phyloP scores from a whole-genome alignment of 1,139 yeast species.

The Petasospora rhodanensis region DNA sequence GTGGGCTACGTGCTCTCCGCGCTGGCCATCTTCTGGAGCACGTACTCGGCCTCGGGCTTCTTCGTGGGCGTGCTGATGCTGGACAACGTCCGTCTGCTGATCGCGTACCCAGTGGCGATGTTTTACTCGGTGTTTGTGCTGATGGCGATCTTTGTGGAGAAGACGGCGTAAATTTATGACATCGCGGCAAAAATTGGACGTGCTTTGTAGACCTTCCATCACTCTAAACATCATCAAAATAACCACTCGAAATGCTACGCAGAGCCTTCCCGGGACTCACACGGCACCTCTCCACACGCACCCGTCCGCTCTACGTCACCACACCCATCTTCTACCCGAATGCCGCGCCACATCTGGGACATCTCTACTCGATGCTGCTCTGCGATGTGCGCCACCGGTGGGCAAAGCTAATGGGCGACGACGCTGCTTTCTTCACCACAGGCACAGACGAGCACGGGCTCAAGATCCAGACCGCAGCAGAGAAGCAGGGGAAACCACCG shows the following conservation, averaged over 20 bases:
- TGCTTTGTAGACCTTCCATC: too few relatives aligned
- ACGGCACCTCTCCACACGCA: too few relatives aligned
- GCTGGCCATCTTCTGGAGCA: constrained; percentile 85
- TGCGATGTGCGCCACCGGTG: constrained; percentile 79
- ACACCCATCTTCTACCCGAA: constrained; percentile 96
- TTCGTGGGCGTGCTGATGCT: constrained; percentile 82
- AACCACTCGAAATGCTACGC: too few relatives aligned
- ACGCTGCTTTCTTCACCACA: constrained; percentile 63
- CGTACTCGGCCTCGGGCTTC: constrained; percentile 90
- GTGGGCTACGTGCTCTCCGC: constrained; percentile 70
- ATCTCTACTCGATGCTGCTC: constrained; percentile 79
- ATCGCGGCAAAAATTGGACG: too few relatives aligned
- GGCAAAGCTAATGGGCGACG: constrained; percentile 46
- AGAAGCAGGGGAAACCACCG: constrained; percentile 48
- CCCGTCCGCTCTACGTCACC: constrained; percentile 44
- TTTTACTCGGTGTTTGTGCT: constrained; percentile 93
- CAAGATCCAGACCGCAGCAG: constrained; percentile 79
- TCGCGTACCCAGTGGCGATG: constrained; percentile 90
- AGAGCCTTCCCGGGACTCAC: too few relatives aligned
- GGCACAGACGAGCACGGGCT: constrained; percentile 98
- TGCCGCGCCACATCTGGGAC: constrained; percentile 94
- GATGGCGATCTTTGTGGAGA: constrained; percentile 81
- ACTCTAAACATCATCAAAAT: too few relatives aligned
- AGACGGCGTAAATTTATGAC: constrained; percentile 9
- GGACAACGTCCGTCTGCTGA: constrained; percentile 80